Evolutionary conservation across 177 flowering plant species (phyloP), one percentile per base, ranked within the genome.

Genomic region (Vitis hybrid): DNA sequence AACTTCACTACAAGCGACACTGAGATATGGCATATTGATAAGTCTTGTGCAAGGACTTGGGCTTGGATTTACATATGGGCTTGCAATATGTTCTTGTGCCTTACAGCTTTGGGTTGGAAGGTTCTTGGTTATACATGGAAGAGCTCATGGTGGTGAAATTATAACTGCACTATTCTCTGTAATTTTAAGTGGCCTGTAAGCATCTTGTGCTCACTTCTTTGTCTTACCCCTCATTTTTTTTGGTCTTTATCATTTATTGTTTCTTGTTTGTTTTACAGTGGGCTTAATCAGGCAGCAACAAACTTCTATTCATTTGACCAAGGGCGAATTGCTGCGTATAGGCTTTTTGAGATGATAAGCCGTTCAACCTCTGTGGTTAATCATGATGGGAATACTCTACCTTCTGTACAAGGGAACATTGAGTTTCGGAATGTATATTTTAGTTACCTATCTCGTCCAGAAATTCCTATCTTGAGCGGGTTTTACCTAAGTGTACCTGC

Each of bases 21-120:
- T 95, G 51, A 86, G 98, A 88, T 94, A 92, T 79, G 99, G 99
- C 62, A 94, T 95, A 81, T 68, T 94, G 80, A 95, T 95, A 68
- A 94, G 99, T 81, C 97, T 95, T 71, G 99, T 95, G 74, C 99
- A 95, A 90, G 99, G 99, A 38, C 97, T 95, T 85, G 99, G 99
- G 12, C 98, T 95, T 78, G 99, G 99, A 73, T 95, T 95, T 80
- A 95, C 99, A 31, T 94, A 95, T 86, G 99, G 99, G 53, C 97
- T 94, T 79, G 99, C 98, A 14, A 95, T 95, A 70, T 95, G 99
- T 83, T 95, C 99, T 65, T 95, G 99, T 82, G 97, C 99, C 57
- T 79, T 95, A 72, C 97, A 95, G 82, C 94, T 95, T 59, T 95
- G 96, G 96, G 97, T 94, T 76, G 99, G 99, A 78, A 84, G 97